These are phyloP conservation scores for Pythium dissotocum DNA, from an alignment of 352 stramenopile species.

Conservation along the genomic window DNA sequence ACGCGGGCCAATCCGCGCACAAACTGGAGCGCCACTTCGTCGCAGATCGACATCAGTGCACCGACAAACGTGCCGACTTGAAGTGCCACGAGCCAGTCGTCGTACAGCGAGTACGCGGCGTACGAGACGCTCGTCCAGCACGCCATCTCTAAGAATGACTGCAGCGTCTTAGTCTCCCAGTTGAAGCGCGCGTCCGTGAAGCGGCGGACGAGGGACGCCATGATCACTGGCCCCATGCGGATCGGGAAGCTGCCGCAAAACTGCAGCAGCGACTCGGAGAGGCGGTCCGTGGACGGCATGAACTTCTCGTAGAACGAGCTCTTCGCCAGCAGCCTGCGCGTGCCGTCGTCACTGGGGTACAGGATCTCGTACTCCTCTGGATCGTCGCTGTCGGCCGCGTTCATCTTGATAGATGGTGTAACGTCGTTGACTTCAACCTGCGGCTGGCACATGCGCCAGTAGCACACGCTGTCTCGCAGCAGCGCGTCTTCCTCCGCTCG, in stretches of 20 bases:
- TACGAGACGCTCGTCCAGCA: constrained; percentile 74
- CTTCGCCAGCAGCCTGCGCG: constrained; percentile 43
- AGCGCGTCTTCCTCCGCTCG: constrained; percentile 3
- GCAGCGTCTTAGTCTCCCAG: constrained; percentile 80
- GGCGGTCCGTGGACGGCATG: constrained; percentile 45
- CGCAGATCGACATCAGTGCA: constrained; percentile 79
- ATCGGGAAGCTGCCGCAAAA: constrained; percentile 69
- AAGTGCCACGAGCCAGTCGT: constrained; percentile 57
- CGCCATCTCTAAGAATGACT: constrained; percentile 79
- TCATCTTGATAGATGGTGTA: constrained; percentile 4
- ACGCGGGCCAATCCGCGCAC: constrained; percentile 56
- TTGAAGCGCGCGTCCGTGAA: constrained; percentile 81
- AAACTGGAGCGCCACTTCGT: constrained; percentile 75
- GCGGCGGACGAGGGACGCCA: constrained; percentile 49
- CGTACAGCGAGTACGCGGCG: constrained; percentile 59
- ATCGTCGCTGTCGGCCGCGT: constrained; percentile 25
- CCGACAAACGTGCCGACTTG: constrained; percentile 76
- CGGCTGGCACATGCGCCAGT: constrained; percentile 29
- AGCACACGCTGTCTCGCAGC: constrained; percentile 24
- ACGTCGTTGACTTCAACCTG: constrained; percentile 6
- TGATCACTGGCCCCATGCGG: constrained; percentile 47
- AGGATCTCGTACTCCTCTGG: constrained; percentile 61
- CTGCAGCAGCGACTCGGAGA: constrained; percentile 55
- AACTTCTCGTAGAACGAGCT: constrained; percentile 58
- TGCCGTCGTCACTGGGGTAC: constrained; percentile 43